These are phyloP conservation scores for Epichloe sylvatica DNA, from an alignment of 2,329 filamentous ascomycete genomes.

Conservation along the genomic window DNA sequence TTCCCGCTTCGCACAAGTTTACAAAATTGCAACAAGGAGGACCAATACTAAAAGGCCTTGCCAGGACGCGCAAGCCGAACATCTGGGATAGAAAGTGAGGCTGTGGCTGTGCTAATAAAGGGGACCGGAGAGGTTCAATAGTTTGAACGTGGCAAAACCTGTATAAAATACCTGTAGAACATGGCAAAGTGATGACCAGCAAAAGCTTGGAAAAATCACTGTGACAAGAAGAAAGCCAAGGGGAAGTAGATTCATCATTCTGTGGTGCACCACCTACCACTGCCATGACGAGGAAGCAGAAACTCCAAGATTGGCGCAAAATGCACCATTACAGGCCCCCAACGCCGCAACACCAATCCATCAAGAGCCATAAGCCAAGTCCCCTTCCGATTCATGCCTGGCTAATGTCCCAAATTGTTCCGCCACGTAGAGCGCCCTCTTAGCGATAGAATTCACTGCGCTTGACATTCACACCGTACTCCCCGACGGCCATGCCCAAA, in stretches of 20 bases:
- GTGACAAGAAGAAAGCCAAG: neutral
- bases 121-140: constrained; percentile 6
- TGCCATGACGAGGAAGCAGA: neutral
- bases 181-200: neutral
- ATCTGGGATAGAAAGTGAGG: constrained; percentile 32
- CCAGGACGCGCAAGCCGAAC: constrained; percentile 44
- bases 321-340: neutral
- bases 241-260: neutral
- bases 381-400: neutral
- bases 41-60: neutral
- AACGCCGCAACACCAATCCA: neutral
- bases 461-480: constrained; percentile 97
- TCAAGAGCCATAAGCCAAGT: neutral
- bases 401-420: neutral
- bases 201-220: neutral
- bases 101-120: neutral
- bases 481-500: constrained; percentile 89
- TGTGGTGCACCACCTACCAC: neutral
- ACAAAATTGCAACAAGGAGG: neutral
- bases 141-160: neutral
- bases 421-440: neutral
- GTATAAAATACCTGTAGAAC: neutral
- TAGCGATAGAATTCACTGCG: constrained; percentile 90
- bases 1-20: neutral
- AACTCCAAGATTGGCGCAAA: neutral